Evolutionary conservation across 352 stramenopile genomes (phyloP).

Genomic region (Peronospora destructor): DNA sequence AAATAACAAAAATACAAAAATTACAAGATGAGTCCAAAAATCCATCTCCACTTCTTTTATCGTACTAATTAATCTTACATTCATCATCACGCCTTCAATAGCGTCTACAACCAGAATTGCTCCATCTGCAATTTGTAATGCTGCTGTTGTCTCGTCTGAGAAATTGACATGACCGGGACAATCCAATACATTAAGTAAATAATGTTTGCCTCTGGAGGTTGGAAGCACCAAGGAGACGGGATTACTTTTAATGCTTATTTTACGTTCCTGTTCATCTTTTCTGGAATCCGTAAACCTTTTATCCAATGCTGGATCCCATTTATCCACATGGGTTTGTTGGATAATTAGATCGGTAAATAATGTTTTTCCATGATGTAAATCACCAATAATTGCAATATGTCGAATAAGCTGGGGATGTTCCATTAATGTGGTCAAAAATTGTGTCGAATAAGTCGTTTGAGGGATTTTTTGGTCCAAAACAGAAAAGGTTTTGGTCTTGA

Average conservation of each 20-base stretch:
- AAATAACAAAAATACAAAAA: constrained; percentile 4
- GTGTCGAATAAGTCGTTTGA: constrained; percentile 82
- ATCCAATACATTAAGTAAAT: constrained; percentile 94
- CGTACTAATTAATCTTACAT: constrained; percentile 28
- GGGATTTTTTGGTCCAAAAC: constrained; percentile 77
- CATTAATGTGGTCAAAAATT: constrained; percentile 88
- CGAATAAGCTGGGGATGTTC: constrained; percentile 85
- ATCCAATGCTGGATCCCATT: constrained; percentile 74
- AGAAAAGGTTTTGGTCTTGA: constrained; percentile 92
- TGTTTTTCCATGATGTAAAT: constrained; percentile 96
- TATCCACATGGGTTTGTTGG: constrained; percentile 81
- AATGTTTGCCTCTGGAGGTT: constrained; percentile 92
- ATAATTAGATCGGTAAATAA: constrained; percentile 89
- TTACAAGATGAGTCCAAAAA: not conserved
- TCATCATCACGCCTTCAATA: constrained; percentile 98
- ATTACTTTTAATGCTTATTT: constrained; percentile 95
- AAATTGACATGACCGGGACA: constrained; percentile 97
- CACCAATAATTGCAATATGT: constrained; percentile 94
- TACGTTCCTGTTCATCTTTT: constrained; percentile 94
- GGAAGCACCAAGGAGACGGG: constrained; percentile 93
- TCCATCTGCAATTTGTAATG: constrained; percentile 91
- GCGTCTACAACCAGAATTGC: constrained; percentile 95
- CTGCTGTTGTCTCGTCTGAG: constrained; percentile 92
- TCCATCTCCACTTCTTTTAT: no score
- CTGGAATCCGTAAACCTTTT: constrained; percentile 93